Base-by-base conservation (phyloP, 371 early-diverging fungal genomes). In the Mucor racemosus region DNA sequence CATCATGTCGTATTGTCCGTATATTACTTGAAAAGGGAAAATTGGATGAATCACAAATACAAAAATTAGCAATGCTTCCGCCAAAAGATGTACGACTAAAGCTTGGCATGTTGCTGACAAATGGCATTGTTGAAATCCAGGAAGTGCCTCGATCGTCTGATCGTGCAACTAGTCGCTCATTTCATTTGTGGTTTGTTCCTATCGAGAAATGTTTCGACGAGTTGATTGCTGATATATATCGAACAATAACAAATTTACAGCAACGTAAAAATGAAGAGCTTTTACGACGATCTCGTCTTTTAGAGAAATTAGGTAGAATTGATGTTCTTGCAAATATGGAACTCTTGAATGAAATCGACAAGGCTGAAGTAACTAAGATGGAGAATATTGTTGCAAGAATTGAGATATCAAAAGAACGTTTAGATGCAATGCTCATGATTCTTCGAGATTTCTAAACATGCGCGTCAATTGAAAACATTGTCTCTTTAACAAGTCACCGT, bases 151-250 rank as follows among this genome's bases (percentile, higher is more conserved):
- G 90, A 67, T 86, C 93, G 0, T 76, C 88, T 0, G 95, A 96
- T 67, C 91, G 94, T 64, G 87, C 94, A 5, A 92, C 96, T 0
- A 85, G 90, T 33, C 84, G 94, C 60, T 94, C 94, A 21, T 87
- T 89, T 67, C 94, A 91, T 65, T 82, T 97, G 38, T 95, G 91
- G 89, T 90, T 85, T 65, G 89, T 93, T 5, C 81, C 90, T 36
- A 66, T 90, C 14, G 81, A 87, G 5, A 80, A 85, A 59, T 86
- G 89, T 57, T 85, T 84, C 55, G 78, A 84, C 15, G 73, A 82
- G 4, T 74, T 95, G 21, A 58, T 89, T 21, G 77, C 84, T 40
- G 76, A 86, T 50, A 68, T 85, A 14, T 91, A 91, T 71, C 82
- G 88, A 19, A 85, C 86, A 21, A 79, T 92, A 62, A 78, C 71